A percentile compares a stretch with the other conserved stretches of the same genome.
These are phyloP conservation scores for Xylaria sp. DNA, from an alignment of 2,329 filamentous ascomycete species.

Conservation along the genomic window DNA sequence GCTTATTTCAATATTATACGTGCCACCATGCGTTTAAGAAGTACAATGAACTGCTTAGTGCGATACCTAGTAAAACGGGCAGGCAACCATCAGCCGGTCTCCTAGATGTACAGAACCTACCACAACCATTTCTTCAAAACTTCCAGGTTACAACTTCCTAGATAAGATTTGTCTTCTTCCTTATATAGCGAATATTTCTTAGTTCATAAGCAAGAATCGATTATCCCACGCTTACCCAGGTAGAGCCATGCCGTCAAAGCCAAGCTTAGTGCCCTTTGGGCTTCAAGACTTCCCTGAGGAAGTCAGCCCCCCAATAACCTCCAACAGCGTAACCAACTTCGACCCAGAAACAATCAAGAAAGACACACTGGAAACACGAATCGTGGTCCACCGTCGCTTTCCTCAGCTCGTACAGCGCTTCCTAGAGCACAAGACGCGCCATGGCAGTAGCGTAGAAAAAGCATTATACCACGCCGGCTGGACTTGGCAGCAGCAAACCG, in stretches of 20 bases:
- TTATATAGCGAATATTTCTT: not conserved
- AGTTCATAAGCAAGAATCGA: too few species aligned
- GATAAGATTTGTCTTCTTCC: not conserved
- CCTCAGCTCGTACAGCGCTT: slow-evolving; percentile 37
- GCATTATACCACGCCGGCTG: slow-evolving; percentile 30
- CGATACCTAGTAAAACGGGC: too few species aligned
- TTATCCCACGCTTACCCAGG: not conserved
- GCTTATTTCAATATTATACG: too few species aligned
- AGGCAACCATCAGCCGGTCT: too few species aligned
- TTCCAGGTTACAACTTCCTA: not conserved
- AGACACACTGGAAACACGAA: slow-evolving; percentile 36
- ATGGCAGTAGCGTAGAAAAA: slow-evolving; percentile 34
- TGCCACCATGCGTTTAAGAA: too few species aligned
- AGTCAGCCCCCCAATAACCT: slow-evolving; percentile 25
- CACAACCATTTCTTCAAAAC: too few species aligned
- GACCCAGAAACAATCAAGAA: slow-evolving; percentile 23
- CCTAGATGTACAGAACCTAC: too few species aligned
- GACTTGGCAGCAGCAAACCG: slow-evolving; percentile 35
- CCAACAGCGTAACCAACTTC: slow-evolving; percentile 37
- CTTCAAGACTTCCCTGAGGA: slow-evolving; percentile 25
- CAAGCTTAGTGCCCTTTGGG: slow-evolving; percentile 17
- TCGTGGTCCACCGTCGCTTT: slow-evolving; percentile 37
- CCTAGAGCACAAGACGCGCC: slow-evolving; percentile 36
- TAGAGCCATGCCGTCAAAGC: not conserved
- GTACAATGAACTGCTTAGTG: too few species aligned